Base-by-base conservation (phyloP, 257 asterid species). In the Solanum lycopersicoides region DNA sequence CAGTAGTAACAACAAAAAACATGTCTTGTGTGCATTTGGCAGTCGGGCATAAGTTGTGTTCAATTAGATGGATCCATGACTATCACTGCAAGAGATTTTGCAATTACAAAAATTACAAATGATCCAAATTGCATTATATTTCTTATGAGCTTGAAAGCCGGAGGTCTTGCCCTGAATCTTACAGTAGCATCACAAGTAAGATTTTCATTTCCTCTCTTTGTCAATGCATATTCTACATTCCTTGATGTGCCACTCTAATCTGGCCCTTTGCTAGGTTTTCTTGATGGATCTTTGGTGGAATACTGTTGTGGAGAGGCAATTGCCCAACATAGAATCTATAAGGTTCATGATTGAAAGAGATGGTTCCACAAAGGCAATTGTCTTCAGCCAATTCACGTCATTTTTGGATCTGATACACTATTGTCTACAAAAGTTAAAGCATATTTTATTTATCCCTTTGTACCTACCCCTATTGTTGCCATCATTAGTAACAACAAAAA, bases 401-500 rank as follows among this genome's bases (percentile, higher is more conserved):
- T 96, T 96, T 91, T 90, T 96, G 92, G 98, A 96, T 92, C 98
- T 95, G 91, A 95, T 96, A 88, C 98, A 91, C 86, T 95, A 94
- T 83, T 86, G 97, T 82, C 95, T 96, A 87, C 90, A 87, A 86
- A 96, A 95, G 96, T 98, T 96, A 91, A 71, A 35, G 16, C 25
- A 59, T 83, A 13, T 60, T 59, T 25, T 44, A 15, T 25, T 8
- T 44, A 45, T 77, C 41, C 87, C 80, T 86, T 86, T 20, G 2
- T 21, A 23, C 25, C 50, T 84, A n/a, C 59, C 53, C 69, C 37
- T 42, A 45, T 15, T 85, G 68, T 21, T 71, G 39, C 9, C 9
- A 47, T 69, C 69, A 39, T 84, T 39, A 42, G 35, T 23, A 82
- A 79, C 66, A 84, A 77, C 34, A 73, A 30, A 80, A 69, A 28